These are phyloP conservation scores for Hericium erinaceus DNA, from an alignment of 768 basidiomycete species.

Conservation along the genomic window DNA sequence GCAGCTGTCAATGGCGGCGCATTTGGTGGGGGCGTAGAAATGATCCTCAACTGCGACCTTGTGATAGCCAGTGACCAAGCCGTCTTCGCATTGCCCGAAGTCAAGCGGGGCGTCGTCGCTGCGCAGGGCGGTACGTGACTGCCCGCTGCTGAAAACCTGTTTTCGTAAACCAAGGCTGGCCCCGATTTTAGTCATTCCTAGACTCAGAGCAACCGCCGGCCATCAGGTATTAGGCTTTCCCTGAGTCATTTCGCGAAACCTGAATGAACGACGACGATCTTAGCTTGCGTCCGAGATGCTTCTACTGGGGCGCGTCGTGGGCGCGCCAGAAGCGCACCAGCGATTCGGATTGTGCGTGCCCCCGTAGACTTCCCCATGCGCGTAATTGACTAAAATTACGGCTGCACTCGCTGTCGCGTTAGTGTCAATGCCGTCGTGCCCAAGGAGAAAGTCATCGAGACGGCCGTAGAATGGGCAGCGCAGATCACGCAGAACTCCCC, in stretches of 20 bases:
- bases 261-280: not conserved
- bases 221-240: conserved; percentile 52
- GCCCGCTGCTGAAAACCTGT: not conserved
- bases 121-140: conserved; percentile 51
- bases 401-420: conserved; percentile 1
- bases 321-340: conserved; percentile 55
- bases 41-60: conserved; percentile 65
- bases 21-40: conserved; percentile 26
- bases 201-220: conserved; percentile 54
- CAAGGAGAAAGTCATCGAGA: conserved; percentile 39
- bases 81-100: conserved; percentile 68
- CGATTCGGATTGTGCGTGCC: conserved; percentile 62
- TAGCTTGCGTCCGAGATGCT: conserved; percentile 73
- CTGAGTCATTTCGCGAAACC: not conserved
- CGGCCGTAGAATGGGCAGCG: conserved; percentile 54
- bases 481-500: conserved; percentile 61
- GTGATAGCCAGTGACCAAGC: conserved; percentile 61
- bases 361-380: conserved; percentile 4
- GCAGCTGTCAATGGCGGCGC: conserved; percentile 72
- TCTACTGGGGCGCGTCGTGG: conserved; percentile 59
- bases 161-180: not conserved
- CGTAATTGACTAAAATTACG: conserved; percentile 2
- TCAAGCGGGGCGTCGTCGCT: conserved; percentile 68
- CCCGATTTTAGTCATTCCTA: conserved; percentile 43
- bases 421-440: conserved; percentile 71